Evolutionary conservation across 192 early-diverging fungal genomes (phyloP), one percentile per base, ranked within the genome.

Genomic region (Podila epigama): DNA sequence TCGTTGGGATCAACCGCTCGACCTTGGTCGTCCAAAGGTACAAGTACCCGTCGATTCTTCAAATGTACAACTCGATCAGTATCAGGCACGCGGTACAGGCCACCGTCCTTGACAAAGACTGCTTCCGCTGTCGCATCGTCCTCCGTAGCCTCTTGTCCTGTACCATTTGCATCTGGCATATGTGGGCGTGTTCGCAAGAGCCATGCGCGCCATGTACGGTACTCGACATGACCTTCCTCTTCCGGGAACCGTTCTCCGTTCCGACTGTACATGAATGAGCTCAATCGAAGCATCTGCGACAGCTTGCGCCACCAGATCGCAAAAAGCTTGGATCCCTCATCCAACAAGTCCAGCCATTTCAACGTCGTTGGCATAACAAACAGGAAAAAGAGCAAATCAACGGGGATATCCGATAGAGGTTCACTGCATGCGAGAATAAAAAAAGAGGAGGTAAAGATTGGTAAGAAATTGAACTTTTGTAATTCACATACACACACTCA

Each of bases 31-130:
- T 91, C 88, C 12, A 93, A 83, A 13, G 91, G 95, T 10, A 98
- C 87, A 41, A 98, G 78, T 88, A 98, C 95, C 35, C 84, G 77
- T 5, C 91, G 84, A 13, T 89, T 88, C 20, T 90, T 92, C 48
- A 94, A 86, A 4, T 97, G 87, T 27, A 93, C 89, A 18, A 97
- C 87, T 6, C 88, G 89, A 68, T 99, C 96, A 29, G 87, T 79
- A 28, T 92, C 91, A 3, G 97, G 97, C 5, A 91, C 96, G 20
- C 97, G 88, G 63, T 94, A 71, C 66, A 91, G 88, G 18, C 85
- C 82, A 6, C 84, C 94, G 70, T 89, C 83, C 7, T 83, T 84
- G 32, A 77, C 80, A 70, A 92, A 92, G n/a, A 59, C 72, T 11
- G 88, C 85, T 27, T 10, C 48, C 13, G 77, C 70, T 7, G 52